Base-by-base conservation (phyloP, 352 stramenopile genomes). In the Blastocystis sp. region DNA sequence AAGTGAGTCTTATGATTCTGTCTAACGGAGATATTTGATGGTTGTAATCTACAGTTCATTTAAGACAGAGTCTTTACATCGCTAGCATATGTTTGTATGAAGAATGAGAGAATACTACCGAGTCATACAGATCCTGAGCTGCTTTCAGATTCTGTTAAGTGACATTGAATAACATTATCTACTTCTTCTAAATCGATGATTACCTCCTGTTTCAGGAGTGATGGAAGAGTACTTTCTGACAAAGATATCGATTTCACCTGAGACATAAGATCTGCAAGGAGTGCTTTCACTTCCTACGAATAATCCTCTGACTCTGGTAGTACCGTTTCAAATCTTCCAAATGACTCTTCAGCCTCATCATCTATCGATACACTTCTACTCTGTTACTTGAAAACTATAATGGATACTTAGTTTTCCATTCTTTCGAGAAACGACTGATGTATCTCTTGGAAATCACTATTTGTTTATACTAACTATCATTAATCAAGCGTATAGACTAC, bases 391-490 rank as follows among this genome's bases (percentile, higher is more conserved):
- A 32, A 39, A 32, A 11, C 27, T 21, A 24, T 0, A 49, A 39
- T 27, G 21, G 2, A 75, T 39, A 35, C 69, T 29, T 58, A 2
- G 21, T 24, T 43, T 63, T 61, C 49, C 37, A 39, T 63, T 63
- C 21, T 37, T 80, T 1, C 16, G 51, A 29, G 9, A 35, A 80
- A 59, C 21, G 12, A 29, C 9, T 24, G 11, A 59, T 59, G 39
- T 63, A 80, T 35, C 52, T 49, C 21, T 35, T 14, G 21, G 52
- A 6, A 2, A 80, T 24, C 21, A 6, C 12, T 12, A 43, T 42
- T 59, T 63, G 35, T 37, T 80, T 80, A 63, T 80, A 80, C 69
- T 80, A 80, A 4, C 4, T 19, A 16, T 63, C 35, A 63, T 9
- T 29, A 14, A 0, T 19, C 43, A 12, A 39, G 2, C 24, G 7